These are phyloP conservation scores for Cytidiella melzeri DNA, from an alignment of 768 basidiomycete genomes.

Conservation along the genomic window DNA sequence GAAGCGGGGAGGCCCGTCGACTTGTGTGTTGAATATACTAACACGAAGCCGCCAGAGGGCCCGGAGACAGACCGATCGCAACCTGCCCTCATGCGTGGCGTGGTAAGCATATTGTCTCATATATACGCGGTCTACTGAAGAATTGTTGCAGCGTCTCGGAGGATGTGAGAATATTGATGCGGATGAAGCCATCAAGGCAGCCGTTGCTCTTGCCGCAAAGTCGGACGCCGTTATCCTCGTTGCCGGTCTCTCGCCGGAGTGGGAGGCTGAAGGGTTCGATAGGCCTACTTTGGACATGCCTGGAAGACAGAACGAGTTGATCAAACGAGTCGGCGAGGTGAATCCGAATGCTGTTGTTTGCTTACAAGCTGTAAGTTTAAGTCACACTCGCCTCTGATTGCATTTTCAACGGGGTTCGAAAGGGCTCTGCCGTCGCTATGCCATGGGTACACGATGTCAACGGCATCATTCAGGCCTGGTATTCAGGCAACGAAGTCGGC, in stretches of 20 bases:
- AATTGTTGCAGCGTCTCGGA: constrained; percentile 50
- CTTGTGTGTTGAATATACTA: constrained; percentile 60
- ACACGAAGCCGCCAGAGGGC: constrained; percentile 43
- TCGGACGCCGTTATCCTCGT: constrained; percentile 55
- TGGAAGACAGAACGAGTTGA: constrained; percentile 53
- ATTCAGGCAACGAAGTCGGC: constrained; percentile 59
- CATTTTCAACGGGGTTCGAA: constrained; percentile 3
- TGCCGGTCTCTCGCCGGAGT: constrained; percentile 60
- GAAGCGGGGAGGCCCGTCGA: constrained; percentile 41
- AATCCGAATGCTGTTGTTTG: constrained; percentile 56
- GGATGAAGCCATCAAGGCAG: constrained; percentile 48
- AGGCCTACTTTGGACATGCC: constrained; percentile 56
- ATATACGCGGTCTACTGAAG: neutral
- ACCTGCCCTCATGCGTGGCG: constrained; percentile 63
- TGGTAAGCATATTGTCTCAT: constrained; percentile 31
- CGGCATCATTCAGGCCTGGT: constrained; percentile 59
- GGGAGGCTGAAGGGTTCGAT: constrained; percentile 75
- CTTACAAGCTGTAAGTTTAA: constrained; percentile 49
- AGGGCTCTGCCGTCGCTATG: constrained; percentile 71
- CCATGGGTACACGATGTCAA: constrained; percentile 58
- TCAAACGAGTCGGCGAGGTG: constrained; percentile 41
- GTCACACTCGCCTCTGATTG: neutral
- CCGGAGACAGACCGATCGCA: constrained; percentile 46
- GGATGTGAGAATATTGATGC: constrained; percentile 57
- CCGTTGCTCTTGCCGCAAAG: constrained; percentile 45